Conservation (phyloP, 805 yeast genomes). For the Suhomyces faveliae region DNA sequence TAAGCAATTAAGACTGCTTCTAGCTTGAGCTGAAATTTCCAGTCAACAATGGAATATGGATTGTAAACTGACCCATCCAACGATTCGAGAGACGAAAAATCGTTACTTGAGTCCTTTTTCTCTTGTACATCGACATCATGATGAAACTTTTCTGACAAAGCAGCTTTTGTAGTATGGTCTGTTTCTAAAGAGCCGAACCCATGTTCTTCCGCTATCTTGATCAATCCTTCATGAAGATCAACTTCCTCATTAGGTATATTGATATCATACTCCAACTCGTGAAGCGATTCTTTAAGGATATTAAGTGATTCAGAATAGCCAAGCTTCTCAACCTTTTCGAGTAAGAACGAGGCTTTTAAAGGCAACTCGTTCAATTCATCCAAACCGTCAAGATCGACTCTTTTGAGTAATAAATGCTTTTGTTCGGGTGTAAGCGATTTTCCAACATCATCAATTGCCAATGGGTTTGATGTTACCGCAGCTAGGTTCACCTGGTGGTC, state of each 20-base stretch:
- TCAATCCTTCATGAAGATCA: constrained; percentile 26
- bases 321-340: constrained; percentile 36
- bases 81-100: background rate
- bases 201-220: constrained; percentile 2
- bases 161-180: background rate
- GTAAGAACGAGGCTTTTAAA: constrained; percentile 34
- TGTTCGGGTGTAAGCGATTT: constrained; percentile 21
- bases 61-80: background rate
- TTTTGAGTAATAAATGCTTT: constrained; percentile 24
- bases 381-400: constrained; percentile 26
- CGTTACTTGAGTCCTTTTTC: background rate
- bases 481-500: constrained; percentile 14
- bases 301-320: constrained; percentile 37
- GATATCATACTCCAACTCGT: constrained; percentile 45
- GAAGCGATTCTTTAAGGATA: constrained; percentile 38
- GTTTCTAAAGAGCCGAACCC: background rate
- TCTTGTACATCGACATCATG: background rate
- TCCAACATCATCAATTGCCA: constrained; percentile 28
- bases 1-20: constrained; percentile 40
- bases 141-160: background rate
- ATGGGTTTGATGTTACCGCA: constrained; percentile 20
- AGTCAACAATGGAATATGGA: constrained; percentile 19
- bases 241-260: constrained; percentile 43
- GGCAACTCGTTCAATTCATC: constrained; percentile 29
- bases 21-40: constrained; percentile 34